Base-by-base conservation (phyloP, 2,329 filamentous ascomycete species). In the Fusarium cyanostomum region DNA sequence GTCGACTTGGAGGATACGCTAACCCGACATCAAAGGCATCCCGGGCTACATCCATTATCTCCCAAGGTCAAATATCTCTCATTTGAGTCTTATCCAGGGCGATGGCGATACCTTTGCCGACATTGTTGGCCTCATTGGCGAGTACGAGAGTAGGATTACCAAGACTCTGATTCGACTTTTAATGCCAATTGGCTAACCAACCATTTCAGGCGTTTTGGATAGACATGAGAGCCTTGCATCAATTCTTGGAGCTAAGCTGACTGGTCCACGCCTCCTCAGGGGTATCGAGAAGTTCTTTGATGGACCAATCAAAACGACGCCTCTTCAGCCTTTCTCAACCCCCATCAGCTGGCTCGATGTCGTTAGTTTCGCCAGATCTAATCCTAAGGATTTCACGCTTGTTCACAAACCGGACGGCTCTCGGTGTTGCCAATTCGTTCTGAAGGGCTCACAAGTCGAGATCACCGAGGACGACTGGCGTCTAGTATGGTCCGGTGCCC, bases 381-480 rank as follows among this genome's bases (percentile, higher is more conserved):
- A 92, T 63, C 91, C 92, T 0, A 84, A 87, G 65, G 91, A 94
- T 52, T 95, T 96, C 75, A 84, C 86, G 30, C 79, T 96, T 48
- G 87, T 86, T 52, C 87, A 90, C 55, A 84, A 85, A 61, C 82
- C 86, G 39, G 89, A 91, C 65, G 90, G 90, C 16, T 79, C 85
- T 50, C 85, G 89, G 42, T 87, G 90, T 50, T 96, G 92, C 72
- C 91, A 92, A 62, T 95, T 96, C 75, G 87, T 89, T 71, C 88
- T 92, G 64, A 93, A 93, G 72, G 91, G 93, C 59, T 85, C 89
- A 65, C 86, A 91, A 43, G 89, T 96, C 8, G 92, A 96, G 78
- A 94, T 97, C 60, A 88, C 87, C 15, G 92, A 96, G 74, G 92
- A 96, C 73, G 92, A 97, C 73, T 96, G 89, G 82, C 85, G 93